Evolutionary conservation across 768 basidiomycete species (phyloP).

Genomic region (Termitomyces sp.): DNA sequence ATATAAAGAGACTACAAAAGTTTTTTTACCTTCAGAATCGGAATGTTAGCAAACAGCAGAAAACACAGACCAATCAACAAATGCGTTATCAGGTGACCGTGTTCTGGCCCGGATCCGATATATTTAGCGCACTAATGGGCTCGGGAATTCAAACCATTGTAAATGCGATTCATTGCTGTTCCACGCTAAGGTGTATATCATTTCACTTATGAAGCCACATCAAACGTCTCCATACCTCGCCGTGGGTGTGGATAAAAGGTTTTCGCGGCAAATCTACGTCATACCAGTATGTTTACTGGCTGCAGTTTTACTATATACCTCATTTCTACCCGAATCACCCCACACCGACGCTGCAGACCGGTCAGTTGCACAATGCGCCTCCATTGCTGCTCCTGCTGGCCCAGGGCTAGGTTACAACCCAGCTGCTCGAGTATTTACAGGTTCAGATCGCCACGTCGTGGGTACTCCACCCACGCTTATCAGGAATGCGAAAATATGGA

Average conservation of each 20-base stretch:
- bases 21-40: too few relatives aligned
- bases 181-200: neutral
- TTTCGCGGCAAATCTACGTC: neutral
- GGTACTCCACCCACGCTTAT: conserved; percentile 57
- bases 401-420: conserved; percentile 9
- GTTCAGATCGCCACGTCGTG: conserved; percentile 52
- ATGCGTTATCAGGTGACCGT: neutral
- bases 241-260: neutral
- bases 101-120: too few relatives aligned
- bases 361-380: conserved; percentile 10
- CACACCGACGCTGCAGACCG: neutral
- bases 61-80: neutral
- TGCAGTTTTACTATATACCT: neutral
- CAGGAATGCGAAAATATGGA: conserved; percentile 77
- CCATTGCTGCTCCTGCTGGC: conserved; percentile 13
- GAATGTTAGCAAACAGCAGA: neutral
- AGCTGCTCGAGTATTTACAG: conserved; percentile 7
- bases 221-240: neutral
- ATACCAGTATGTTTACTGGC: neutral
- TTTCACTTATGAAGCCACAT: conserved; percentile 8
- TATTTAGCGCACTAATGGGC: too few relatives aligned
- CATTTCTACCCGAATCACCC: neutral
- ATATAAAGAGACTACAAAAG: too few relatives aligned
- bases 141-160: neutral
- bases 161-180: neutral